Evolutionary conservation across 768 basidiomycete species (phyloP), one percentile per base, ranked within the genome.

Genomic region (Termitomyces eurrhizus): DNA sequence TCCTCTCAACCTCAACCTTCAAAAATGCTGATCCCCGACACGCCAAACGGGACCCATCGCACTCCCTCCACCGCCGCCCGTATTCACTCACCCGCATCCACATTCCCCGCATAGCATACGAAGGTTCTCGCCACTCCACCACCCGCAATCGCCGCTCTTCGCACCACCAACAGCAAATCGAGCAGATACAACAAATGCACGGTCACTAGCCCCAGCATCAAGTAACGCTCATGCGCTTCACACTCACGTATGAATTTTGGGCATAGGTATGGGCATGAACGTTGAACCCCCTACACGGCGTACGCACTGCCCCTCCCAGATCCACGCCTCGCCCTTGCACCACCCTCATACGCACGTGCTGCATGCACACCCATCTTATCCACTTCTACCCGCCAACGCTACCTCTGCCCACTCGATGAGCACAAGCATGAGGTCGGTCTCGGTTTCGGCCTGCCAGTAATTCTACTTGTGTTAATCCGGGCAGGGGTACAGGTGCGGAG

Each of bases 11-110:
- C 36, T 36, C 9, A 9, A 36, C 18, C 56, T 55, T 57, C 50
- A 51, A 32, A 64, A 58, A 16, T 62, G 57, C 14, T 66, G 66
- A 18, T 56, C 68, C 46, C 64, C 66, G 41, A 68, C 72, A 63
- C 79, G 85, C 52, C 89, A 88, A 64, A 89, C 89, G 1, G 89
- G 88, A 0, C 85, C 83, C 2, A 91, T 92, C 55, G 72, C 84
- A 2, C 79, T 88, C 36, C 90, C 86, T 35, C 21, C 21, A 21
- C 21, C 21, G 21, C 21, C 21, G 21, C 21, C 21, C 21, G 21
- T 21, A 21, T 21, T 21, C 21, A 21, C 21, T 21, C 52, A 63
- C 54, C 29, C 51, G 2, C 44, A 14, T 51, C 58, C 56, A 2
- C 57, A 37, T 7, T 71, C 72, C 16, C 70, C 74, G 24, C 68